These are phyloP conservation scores for Allomyces javanicus DNA, from an alignment of 192 early-diverging fungal genomes.

Conservation along the genomic window DNA sequence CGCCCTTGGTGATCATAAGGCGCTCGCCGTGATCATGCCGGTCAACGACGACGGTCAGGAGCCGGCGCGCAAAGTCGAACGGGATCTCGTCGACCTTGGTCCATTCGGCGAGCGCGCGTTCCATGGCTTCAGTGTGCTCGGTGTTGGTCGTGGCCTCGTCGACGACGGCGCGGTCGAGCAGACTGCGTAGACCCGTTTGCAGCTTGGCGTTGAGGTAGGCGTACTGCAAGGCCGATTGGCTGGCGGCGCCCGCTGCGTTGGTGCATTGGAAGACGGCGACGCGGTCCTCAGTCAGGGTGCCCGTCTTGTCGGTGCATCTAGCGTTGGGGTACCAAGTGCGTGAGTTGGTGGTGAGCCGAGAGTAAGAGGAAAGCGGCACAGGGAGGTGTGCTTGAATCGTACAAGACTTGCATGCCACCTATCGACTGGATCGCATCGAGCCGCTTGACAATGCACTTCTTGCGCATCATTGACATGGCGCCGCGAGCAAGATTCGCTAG, in stretches of 20 bases:
- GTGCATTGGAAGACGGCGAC: slow-evolving; percentile 15
- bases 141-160: slow-evolving; percentile 9
- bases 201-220: slow-evolving; percentile 24
- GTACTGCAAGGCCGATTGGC: slow-evolving; percentile 8
- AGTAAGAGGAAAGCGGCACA: too few relatives aligned
- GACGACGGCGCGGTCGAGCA: slow-evolving; percentile 24
- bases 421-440: slow-evolving; percentile 23
- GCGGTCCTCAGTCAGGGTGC: slow-evolving; percentile 23
- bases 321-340: too few relatives aligned
- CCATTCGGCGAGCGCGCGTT: slow-evolving; percentile 4
- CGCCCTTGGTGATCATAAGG: slow-evolving; percentile 22
- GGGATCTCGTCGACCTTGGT: slow-evolving; percentile 24
- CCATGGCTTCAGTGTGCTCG: not conserved
- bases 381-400: not conserved
- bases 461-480: slow-evolving; percentile 18
- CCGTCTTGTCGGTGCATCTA: slow-evolving; percentile 17
- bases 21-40: slow-evolving; percentile 1
- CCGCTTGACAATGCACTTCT: slow-evolving; percentile 25
- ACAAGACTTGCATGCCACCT: slow-evolving; percentile 18
- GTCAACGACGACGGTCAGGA: slow-evolving; percentile 24
- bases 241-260: slow-evolving; percentile 10
- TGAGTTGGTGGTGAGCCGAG: too few relatives aligned
- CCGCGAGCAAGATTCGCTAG: slow-evolving; percentile 28
- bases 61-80: slow-evolving; percentile 29
- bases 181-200: slow-evolving; percentile 24